Conservation (phyloP, 1,284 basidiomycete species). For the Crepidotus sp. region DNA sequence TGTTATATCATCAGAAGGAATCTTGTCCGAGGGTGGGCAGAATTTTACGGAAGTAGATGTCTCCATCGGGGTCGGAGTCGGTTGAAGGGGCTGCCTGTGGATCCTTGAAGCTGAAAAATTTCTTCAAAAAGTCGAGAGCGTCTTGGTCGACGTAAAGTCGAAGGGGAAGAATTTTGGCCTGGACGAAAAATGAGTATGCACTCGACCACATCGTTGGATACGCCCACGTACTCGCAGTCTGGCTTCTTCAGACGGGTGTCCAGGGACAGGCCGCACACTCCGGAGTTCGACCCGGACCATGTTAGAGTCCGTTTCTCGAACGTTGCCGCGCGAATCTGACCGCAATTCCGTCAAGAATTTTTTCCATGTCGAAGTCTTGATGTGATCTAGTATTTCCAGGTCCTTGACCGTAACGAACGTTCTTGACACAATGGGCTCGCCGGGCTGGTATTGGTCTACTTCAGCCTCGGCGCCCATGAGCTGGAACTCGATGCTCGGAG, state of each 20-base stretch:
- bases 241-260: conserved; percentile 66
- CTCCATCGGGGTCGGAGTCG: conserved; percentile 29
- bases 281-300: conserved; percentile 88
- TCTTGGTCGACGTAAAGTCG: conserved; percentile 96
- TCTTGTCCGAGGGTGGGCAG: not conserved
- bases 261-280: conserved; percentile 62
- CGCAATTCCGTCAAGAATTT: conserved; percentile 88
- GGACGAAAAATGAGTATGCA: conserved; percentile 1
- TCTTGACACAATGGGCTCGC: conserved; percentile 53
- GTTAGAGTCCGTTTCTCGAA: conserved; percentile 81
- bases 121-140: conserved; percentile 95
- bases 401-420: conserved; percentile 59
- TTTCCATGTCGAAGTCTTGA: conserved; percentile 97
- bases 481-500: conserved; percentile 79
- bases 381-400: conserved; percentile 90
- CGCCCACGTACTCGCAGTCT: conserved; percentile 60
- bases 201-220: conserved; percentile 4
- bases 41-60: conserved; percentile 65
- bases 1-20: conserved; percentile 24
- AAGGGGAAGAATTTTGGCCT: conserved; percentile 86
- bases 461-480: conserved; percentile 61
- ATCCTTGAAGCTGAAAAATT: conserved; percentile 87
- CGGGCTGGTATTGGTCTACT: conserved; percentile 54
- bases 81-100: conserved; percentile 35
- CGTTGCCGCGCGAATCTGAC: conserved; percentile 74